A percentile compares a stretch with the other conserved stretches of the same genome.
These are phyloP conservation scores for Cryphonectria nitschkei DNA, from an alignment of 2,329 filamentous ascomycete genomes.

Conservation along the genomic window DNA sequence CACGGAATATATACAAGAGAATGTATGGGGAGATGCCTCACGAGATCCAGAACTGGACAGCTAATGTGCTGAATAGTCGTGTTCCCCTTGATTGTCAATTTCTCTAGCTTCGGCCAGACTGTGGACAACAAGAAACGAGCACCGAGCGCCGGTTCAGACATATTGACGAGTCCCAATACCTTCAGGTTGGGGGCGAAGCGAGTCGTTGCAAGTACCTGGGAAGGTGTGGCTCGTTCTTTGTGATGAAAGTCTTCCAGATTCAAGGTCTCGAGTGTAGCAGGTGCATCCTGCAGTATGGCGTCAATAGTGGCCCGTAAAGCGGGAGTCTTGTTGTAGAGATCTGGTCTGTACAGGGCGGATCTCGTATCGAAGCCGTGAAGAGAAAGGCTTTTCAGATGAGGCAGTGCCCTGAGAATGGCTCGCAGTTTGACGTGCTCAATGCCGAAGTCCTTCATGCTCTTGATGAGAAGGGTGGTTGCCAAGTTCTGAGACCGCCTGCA, in stretches of 20 bases:
- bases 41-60: background rate
- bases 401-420: slow-evolving; percentile 12
- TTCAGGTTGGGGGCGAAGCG: slow-evolving; percentile 2
- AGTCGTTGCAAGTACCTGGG: background rate
- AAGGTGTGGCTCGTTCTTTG: background rate
- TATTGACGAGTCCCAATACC: background rate
- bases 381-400: slow-evolving; percentile 5
- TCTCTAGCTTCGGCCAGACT: slow-evolving; percentile 19
- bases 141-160: fast-evolving
- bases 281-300: slow-evolving; percentile 2
- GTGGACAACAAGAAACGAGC: background rate
- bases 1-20: background rate
- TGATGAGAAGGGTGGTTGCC: slow-evolving; percentile 17
- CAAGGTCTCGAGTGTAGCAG: slow-evolving; percentile 9
- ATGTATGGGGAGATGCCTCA: background rate
- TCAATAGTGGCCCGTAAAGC: background rate
- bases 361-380: background rate
- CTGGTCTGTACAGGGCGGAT: background rate
- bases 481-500: slow-evolving; percentile 6
- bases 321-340: background rate
- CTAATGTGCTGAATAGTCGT: too few species aligned
- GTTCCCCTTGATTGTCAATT: slow-evolving; percentile 7
- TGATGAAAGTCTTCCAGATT: background rate
- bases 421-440: slow-evolving; percentile 9
- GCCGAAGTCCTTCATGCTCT: slow-evolving; percentile 7